Evolutionary conservation across 257 asterid genomes (phyloP), one percentile per base, ranked within the genome.

Genomic region (Linaria vulgaris): DNA sequence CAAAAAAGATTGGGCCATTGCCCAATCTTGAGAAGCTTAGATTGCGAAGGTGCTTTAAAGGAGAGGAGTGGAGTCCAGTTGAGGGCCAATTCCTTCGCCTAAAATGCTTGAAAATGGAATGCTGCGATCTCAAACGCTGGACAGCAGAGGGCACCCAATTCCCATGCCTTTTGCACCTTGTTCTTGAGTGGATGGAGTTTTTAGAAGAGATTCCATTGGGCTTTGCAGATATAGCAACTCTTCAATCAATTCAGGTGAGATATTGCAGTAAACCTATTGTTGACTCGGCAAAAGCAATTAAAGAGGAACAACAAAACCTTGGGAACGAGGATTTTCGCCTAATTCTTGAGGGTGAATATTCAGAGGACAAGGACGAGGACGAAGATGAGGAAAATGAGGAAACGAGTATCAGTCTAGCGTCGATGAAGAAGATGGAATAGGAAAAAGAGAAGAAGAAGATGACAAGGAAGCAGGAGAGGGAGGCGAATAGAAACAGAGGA

Each of bases 1-100:
- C 51, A 5, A 58, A 50, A n/a, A 67, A 48, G 51, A 25, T 67
- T 4, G 72, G 72, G 6, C 22, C 59, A 7, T 34, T 67, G 59
- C 72, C 72, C 44, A 27, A 6, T 39, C 72, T 67, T 30, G 25
- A n/a, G n/a, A n/a, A n/a, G n/a, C n/a, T n/a, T n/a, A n/a, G n/a
- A n/a, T n/a, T n/a, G n/a, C n/a, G n/a, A n/a, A n/a, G n/a, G n/a
- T 43, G 47, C 14, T 43, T 2, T 0, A 47, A 19, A 0, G 19
- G 19, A 7, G 9, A 47, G 19, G 53, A 47, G 8, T 47, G 53
- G 53, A 47, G 3, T 21, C 19, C 21, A n/a, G n/a, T n/a, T n/a
- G n/a, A n/a, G n/a, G n/a, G n/a, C n/a, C n/a, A n/a, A n/a, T n/a
- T n/a, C n/a, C n/a, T n/a, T n/a, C n/a, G n/a, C n/a, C n/a, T n/a